Base-by-base conservation (phyloP, 495 filamentous ascomycete species). In the Cercophora sp. region DNA sequence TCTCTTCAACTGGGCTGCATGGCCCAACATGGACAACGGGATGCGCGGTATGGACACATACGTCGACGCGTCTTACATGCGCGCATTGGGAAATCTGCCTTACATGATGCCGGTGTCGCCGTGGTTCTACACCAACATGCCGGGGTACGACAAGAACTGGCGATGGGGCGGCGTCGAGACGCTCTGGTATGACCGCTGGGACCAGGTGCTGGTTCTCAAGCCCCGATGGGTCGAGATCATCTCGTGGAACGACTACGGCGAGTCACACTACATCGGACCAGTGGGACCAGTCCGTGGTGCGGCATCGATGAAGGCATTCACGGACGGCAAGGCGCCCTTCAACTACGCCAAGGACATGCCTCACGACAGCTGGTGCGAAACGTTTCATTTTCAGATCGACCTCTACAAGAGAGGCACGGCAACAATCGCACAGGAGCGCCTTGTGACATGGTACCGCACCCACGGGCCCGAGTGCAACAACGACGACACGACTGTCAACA, bases 231-330 rank as follows among this genome's bases (percentile, higher is more conserved):
- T 85, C 13, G 73, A 85, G 65, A 82, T 86, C 23, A 67, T 88
- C 42, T 84, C 80, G 29, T 87, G 83, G 85, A 88, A 87, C 52
- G 84, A 87, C 55, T 86, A 79, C 52, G 82, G 82, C 50, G 84
- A 86, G 64, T 80, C 77, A 24, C 80, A 83, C 56, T 79, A 81
- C 59, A 71, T 81, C 22, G 29, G 8, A 13, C 29, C 29, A 13
- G 8, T 32, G 8, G 71, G 71, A 0, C 70, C 72, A 16, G 50
- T 71, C 19, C 66, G 64, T n/a, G 59, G 13, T 13, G 29, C 6
- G 29, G 8, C 8, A 6, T 13, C 6, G 29, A 25, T 58, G 22
- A 60, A 48, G 13, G 71, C 79, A 8, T 71, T 80, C 0, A 47
- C 66, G 10, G 72, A 68, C 4, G 75, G 73, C 2, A 59, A 68